A percentile compares a stretch with the other conserved stretches of the same genome.
These are phyloP conservation scores for Pleurozium schreberi DNA, from an alignment of 225 moss, liverwort and hornwort species.

Conservation along the genomic window DNA sequence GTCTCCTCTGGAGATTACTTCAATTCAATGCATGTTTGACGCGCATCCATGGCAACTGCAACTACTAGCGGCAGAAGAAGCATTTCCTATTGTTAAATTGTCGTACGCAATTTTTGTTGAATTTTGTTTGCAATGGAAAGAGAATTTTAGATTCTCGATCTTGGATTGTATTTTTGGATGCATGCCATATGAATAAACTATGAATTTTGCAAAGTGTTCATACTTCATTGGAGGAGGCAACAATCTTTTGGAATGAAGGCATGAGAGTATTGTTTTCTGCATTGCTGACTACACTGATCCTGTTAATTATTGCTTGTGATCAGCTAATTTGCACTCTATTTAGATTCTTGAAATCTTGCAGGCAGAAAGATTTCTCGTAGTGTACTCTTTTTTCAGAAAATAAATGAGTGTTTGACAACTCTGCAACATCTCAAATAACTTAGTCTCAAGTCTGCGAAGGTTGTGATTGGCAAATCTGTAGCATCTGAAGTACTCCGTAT, in stretches of 20 bases:
- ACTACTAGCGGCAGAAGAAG: neutral
- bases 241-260: neutral
- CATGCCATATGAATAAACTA: neutral
- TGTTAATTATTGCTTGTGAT: neutral
- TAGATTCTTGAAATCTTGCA: neutral
- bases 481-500: neutral
- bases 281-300: neutral
- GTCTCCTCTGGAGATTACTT: neutral
- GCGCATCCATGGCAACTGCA: neutral
- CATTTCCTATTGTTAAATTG: neutral
- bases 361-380: neutral
- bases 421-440: neutral
- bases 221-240: neutral
- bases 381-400: neutral
- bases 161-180: neutral
- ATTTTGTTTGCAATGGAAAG: neutral
- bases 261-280: neutral
- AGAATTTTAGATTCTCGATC: neutral
- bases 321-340: neutral
- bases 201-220: neutral
- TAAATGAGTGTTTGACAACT: neutral
- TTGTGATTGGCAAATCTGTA: neutral
- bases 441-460: neutral
- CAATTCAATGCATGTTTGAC: neutral
- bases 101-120: neutral